These are phyloP conservation scores for Mrakia frigida DNA, from an alignment of 768 basidiomycete species.

Conservation along the genomic window DNA sequence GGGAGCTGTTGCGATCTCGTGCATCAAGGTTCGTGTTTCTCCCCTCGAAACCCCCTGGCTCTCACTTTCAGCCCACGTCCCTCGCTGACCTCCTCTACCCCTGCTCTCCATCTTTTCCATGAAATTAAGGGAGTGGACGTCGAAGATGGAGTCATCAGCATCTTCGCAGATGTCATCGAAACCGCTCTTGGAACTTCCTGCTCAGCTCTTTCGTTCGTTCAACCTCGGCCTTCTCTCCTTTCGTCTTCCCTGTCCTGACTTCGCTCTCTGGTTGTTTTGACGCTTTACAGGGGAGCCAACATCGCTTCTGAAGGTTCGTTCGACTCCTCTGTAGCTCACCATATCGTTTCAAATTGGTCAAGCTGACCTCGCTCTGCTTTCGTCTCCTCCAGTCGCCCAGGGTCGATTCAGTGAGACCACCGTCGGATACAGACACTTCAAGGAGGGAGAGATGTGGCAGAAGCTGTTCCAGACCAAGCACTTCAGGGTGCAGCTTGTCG, in stretches of 20 bases:
- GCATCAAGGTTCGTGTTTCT: slow-evolving; percentile 46
- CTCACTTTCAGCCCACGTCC: neutral
- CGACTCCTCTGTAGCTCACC: too few species aligned
- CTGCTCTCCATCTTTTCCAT: neutral
- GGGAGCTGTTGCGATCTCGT: slow-evolving; percentile 46
- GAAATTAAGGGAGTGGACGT: slow-evolving; percentile 52
- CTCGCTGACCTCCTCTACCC: neutral
- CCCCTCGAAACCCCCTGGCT: neutral
- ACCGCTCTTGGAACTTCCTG: slow-evolving; percentile 46
- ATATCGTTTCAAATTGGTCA: neutral
- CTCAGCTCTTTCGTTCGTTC: slow-evolving; percentile 41
- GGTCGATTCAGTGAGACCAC: slow-evolving; percentile 51
- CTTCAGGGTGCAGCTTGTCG: slow-evolving; percentile 48
- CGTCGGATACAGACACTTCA: slow-evolving; percentile 47
- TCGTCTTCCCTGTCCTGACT: slow-evolving; percentile 9
- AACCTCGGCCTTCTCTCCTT: neutral
- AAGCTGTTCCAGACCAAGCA: slow-evolving; percentile 46
- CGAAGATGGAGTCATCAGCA: slow-evolving; percentile 45
- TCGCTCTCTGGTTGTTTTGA: neutral
- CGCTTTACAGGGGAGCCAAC: slow-evolving; percentile 47
- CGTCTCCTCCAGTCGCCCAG: slow-evolving; percentile 42
- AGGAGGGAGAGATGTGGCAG: slow-evolving; percentile 48
- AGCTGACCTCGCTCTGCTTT: neutral
- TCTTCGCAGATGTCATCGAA: slow-evolving; percentile 49
- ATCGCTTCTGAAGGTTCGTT: slow-evolving; percentile 48